phyloP scores from a whole-genome alignment of 73 alveolate species.

The Symbiodinium pilosum region DNA sequence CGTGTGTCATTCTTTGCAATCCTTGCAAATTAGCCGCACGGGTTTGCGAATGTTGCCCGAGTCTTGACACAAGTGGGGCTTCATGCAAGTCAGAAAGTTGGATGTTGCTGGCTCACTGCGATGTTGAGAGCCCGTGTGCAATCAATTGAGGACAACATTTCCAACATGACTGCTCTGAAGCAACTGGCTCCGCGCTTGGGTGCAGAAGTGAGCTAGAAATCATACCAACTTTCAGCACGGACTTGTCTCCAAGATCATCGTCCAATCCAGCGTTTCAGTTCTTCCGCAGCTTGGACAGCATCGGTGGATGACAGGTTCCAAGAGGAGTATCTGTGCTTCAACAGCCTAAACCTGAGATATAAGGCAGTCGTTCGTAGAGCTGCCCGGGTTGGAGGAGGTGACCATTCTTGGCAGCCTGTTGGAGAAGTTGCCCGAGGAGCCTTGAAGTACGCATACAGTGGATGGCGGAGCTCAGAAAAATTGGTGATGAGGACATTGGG shows the following conservation, averaged over 20 bases:
- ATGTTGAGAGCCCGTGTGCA: too few relatives aligned
- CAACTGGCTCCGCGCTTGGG: slow-evolving; percentile 22
- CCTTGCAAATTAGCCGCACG: not conserved
- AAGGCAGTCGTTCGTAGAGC: slow-evolving; percentile 53
- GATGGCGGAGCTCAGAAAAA: too few relatives aligned
- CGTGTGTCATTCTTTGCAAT: slow-evolving; percentile 25
- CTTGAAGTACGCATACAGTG: too few relatives aligned
- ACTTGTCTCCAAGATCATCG: slow-evolving; percentile 10
- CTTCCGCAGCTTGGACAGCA: slow-evolving; percentile 43
- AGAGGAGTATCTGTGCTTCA: too few relatives aligned
- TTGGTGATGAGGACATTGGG: not conserved
- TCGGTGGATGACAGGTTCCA: too few relatives aligned
- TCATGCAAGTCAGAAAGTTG: too few relatives aligned
- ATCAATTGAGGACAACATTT: slow-evolving; percentile 51
- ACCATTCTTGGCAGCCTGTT: slow-evolving; percentile 41
- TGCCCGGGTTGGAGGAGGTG: slow-evolving; percentile 41
- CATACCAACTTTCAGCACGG: not conserved
- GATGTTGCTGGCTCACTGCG: too few relatives aligned
- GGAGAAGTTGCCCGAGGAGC: slow-evolving; percentile 36
- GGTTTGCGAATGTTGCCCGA: slow-evolving; percentile 32
- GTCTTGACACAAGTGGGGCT: slow-evolving; percentile 7
- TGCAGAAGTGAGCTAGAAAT: not conserved
- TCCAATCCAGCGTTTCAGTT: slow-evolving; percentile 26
- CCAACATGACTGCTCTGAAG: slow-evolving; percentile 30
- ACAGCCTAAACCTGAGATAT: not conserved